Conservation (phyloP, 805 yeast genomes). For the Starmerella cellae region DNA sequence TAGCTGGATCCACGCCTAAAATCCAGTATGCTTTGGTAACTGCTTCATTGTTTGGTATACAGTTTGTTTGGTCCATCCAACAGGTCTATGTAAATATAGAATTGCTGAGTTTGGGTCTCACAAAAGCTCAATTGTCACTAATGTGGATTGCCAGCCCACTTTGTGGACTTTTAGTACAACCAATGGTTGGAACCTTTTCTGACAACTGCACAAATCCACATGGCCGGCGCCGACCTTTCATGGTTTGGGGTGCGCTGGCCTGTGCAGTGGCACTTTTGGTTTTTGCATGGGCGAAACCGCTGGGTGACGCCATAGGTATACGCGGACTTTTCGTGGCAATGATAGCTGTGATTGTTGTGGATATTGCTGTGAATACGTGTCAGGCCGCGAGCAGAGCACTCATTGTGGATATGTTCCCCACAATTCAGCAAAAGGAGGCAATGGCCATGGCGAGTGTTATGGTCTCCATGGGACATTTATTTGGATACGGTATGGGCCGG, state of each 20-base stretch:
- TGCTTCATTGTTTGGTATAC: constrained; percentile 41
- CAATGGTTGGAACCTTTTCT: constrained; percentile 45
- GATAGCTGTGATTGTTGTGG: constrained; percentile 40
- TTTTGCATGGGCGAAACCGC: constrained; percentile 31
- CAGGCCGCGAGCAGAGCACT: constrained; percentile 51
- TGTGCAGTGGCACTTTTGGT: constrained; percentile 35
- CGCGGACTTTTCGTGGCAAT: constrained; percentile 23
- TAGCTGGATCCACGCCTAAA: constrained; percentile 12
- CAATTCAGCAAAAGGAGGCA: constrained; percentile 43
- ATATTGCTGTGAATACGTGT: constrained; percentile 45
- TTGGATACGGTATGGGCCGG: constrained; percentile 44
- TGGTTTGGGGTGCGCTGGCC: constrained; percentile 41
- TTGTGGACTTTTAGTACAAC: constrained; percentile 52
- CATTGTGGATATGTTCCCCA: constrained; percentile 47
- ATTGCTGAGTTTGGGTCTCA: constrained; percentile 46
- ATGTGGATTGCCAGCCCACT: constrained; percentile 59
- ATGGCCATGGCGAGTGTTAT: constrained; percentile 57
- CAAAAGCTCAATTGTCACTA: constrained; percentile 41
- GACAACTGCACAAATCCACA: constrained; percentile 29
- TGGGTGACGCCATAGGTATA: constrained; percentile 30
- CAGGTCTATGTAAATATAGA: constrained; percentile 53
- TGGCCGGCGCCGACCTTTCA: constrained; percentile 47
- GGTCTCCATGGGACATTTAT: constrained; percentile 46
- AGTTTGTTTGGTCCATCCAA: constrained; percentile 53
- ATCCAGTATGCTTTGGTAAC: constrained; percentile 21